Percentiles rank a stretch among this genome's conserved stretches.
These are phyloP conservation scores for Raphanus raphanistrum DNA, from an alignment of 345 rosid genomes.

Conservation along the genomic window DNA sequence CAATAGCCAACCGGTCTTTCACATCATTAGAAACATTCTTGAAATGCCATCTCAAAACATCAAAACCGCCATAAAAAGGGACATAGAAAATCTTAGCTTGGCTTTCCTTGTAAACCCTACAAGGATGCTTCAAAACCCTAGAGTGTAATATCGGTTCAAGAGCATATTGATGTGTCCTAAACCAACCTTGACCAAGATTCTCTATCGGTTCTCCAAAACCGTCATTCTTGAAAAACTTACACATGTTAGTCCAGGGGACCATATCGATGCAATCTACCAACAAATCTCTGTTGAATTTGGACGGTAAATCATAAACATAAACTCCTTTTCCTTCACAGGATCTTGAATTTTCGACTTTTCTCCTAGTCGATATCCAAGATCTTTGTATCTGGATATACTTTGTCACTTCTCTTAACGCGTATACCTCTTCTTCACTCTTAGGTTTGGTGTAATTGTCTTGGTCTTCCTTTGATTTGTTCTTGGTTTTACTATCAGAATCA, in stretches of 20 bases:
- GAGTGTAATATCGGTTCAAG: conserved; percentile 12
- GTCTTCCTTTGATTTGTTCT: neutral
- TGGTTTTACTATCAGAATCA: neutral
- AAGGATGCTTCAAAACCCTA: conserved; percentile 15
- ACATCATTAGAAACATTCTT: conserved; percentile 64
- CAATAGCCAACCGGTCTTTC: conserved; percentile 51
- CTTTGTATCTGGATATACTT: conserved; percentile 54
- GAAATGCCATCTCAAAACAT: conserved; percentile 76
- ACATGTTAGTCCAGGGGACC: conserved; percentile 12
- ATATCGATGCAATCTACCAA: neutral
- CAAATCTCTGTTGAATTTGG: conserved; percentile 43
- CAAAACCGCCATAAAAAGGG: conserved; percentile 68
- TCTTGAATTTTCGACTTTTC: neutral
- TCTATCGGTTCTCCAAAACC: conserved; percentile 9
- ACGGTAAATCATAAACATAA: conserved; percentile 67
- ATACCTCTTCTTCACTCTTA: conserved; percentile 38
- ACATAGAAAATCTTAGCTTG: conserved; percentile 74
- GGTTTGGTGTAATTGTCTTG: conserved; percentile 22
- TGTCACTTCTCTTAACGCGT: conserved; percentile 41
- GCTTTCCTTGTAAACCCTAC: conserved; percentile 62
- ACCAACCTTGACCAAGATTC: conserved; percentile 7
- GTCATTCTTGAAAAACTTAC: conserved; percentile 3
- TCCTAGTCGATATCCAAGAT: conserved; percentile 36
- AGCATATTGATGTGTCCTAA: conserved; percentile 29
- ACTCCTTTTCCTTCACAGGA: conserved; percentile 63